These are phyloP conservation scores for Rubus parviflorus DNA, from an alignment of 306 rosid species.

Conservation along the genomic window DNA sequence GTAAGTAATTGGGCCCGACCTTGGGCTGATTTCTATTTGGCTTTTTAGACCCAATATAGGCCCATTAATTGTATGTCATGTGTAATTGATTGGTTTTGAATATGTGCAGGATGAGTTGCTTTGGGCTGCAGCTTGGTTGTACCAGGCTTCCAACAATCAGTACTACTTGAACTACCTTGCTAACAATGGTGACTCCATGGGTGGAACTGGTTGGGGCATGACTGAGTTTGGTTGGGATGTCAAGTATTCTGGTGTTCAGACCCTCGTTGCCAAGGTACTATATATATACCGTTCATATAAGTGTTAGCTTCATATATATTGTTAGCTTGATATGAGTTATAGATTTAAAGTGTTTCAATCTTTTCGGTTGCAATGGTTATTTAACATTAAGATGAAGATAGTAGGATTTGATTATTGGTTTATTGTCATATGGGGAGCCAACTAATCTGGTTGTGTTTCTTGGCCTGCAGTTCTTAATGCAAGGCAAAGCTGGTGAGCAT, in stretches of 20 bases:
- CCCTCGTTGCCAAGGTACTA: slow-evolving; percentile 79
- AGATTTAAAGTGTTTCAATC: not conserved
- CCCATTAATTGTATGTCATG: not conserved
- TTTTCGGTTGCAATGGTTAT: too few relatives aligned
- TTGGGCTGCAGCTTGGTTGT: slow-evolving; percentile 99
- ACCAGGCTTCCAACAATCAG: slow-evolving; percentile 73
- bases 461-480: slow-evolving; percentile 64
- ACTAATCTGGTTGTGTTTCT: not conserved
- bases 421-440: not conserved
- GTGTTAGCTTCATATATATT: not conserved
- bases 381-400: too few relatives aligned
- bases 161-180: slow-evolving; percentile 85
- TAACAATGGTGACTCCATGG: slow-evolving; percentile 76
- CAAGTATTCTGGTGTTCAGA: slow-evolving; percentile 87
- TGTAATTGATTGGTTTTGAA: slow-evolving; percentile 4
- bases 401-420: not conserved
- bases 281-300: not conserved
- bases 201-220: slow-evolving; percentile 95
- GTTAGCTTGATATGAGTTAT: not conserved
- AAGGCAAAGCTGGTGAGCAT: slow-evolving; percentile 74
- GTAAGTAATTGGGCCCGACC: slow-evolving; percentile 35
- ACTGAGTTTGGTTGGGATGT: slow-evolving; percentile 95
- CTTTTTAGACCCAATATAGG: not conserved
- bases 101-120: slow-evolving; percentile 74
- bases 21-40: not conserved